Percentiles rank a stretch among this genome's conserved stretches.
These are phyloP conservation scores for Lolium multiflorum DNA, from an alignment of 176 grass and related monocot genomes.

Conservation along the genomic window DNA sequence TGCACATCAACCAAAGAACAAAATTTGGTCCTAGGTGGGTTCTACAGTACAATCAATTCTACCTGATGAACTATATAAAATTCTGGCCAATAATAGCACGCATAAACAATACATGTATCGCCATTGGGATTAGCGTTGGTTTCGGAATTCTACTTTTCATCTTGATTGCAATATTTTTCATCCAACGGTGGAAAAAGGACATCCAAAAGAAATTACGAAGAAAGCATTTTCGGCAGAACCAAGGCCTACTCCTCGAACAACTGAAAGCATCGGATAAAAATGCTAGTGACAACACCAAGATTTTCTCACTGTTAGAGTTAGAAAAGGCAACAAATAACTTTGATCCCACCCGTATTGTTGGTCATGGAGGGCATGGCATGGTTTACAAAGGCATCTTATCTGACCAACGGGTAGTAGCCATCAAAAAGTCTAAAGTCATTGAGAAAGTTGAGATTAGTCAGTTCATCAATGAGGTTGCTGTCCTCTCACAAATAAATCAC, in stretches of 20 bases:
- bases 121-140: conserved; percentile 4
- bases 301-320: too few relatives aligned
- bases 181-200: not conserved
- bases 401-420: too few relatives aligned
- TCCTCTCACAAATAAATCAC: conserved; percentile 33
- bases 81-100: not conserved
- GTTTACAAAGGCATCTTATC: too few relatives aligned
- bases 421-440: not conserved
- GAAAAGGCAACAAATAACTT: too few relatives aligned
- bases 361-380: too few relatives aligned
- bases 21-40: not conserved
- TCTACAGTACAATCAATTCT: not conserved
- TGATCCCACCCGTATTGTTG: too few relatives aligned
- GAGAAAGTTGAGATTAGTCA: conserved; percentile 40
- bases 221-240: conserved; percentile 33
- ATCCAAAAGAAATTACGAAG: conserved; percentile 2
- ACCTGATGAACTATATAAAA: not conserved
- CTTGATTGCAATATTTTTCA: not conserved
- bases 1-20: not conserved
- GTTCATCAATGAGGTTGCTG: conserved; percentile 49
- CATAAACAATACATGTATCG: not conserved
- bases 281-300: too few relatives aligned
- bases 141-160: conserved; percentile 9
- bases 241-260: conserved; percentile 27
- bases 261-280: not conserved